Conservation (phyloP, 306 rosid genomes). For the Fragaria vesca region DNA sequence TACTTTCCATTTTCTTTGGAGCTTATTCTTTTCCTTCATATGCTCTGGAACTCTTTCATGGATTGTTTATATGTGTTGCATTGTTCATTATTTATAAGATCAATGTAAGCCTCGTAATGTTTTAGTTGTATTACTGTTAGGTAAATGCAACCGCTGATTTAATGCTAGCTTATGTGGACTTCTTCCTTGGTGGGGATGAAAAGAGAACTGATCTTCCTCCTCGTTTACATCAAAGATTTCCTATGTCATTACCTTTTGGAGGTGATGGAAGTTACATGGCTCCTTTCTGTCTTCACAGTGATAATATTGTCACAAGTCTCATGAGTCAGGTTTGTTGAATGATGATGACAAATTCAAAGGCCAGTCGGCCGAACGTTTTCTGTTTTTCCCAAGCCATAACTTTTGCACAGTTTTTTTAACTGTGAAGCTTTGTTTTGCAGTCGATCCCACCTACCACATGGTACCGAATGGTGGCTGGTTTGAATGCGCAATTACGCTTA, state of each 20-base stretch:
- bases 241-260: conserved; percentile 81
- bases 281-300: conserved; percentile 82
- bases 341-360: conserved; percentile 16
- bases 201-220: conserved; percentile 96
- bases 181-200: conserved; percentile 98
- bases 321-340: conserved; percentile 88
- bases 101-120: conserved; percentile 1
- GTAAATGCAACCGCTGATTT: conserved; percentile 94
- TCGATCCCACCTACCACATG: conserved; percentile 89
- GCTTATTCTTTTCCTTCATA: not conserved
- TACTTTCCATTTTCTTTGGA: not conserved
- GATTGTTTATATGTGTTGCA: not conserved
- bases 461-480: conserved; percentile 94
- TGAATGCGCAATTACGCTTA: conserved; percentile 91
- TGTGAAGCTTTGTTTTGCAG: conserved; percentile 42
- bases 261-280: conserved; percentile 99
- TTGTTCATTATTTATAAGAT: not conserved
- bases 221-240: conserved; percentile 72
- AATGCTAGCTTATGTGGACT: conserved; percentile 92
- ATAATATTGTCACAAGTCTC: conserved; percentile 91
- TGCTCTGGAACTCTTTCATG: not conserved
- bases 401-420: not conserved
- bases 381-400: not conserved
- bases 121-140: conserved; percentile 39
- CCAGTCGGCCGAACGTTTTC: conserved; percentile 5